Percentiles rank a stretch among this genome's conserved stretches.
Conservation (phyloP, 306 rosid genomes). For the Cajanus cajan region DNA sequence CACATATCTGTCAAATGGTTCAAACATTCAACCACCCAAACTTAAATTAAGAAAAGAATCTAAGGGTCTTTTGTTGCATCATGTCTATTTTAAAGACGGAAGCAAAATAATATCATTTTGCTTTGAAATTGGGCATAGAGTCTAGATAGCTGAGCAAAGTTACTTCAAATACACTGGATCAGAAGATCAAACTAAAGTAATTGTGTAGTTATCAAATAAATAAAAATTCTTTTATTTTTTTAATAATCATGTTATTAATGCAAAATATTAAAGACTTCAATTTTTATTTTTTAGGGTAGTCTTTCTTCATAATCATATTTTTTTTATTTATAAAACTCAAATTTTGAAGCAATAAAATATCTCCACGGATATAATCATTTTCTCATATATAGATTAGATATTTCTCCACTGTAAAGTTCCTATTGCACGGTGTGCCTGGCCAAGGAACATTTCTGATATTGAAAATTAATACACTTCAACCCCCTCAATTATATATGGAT, state of each 20-base stretch:
- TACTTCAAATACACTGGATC: neutral
- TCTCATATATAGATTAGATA: too few species aligned
- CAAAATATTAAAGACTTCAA: too few species aligned
- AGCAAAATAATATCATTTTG: neutral
- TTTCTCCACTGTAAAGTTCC: neutral
- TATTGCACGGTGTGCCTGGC: neutral
- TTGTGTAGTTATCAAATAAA: neutral
- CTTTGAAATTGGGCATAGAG: neutral
- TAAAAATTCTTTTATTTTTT: too few species aligned
- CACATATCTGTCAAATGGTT: conserved; percentile 8
- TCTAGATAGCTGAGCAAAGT: neutral
- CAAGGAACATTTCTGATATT: neutral
- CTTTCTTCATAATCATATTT: too few species aligned
- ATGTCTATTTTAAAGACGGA: neutral
- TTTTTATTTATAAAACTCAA: too few species aligned
- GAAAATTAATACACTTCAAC: neutral
- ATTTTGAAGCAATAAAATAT: too few species aligned
- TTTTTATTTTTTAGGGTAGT: too few species aligned
- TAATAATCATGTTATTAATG: too few species aligned
- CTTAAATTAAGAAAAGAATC: neutral
- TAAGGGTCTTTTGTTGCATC: neutral
- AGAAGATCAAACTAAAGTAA: neutral
- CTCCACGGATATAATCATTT: too few species aligned
- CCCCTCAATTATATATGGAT: neutral
- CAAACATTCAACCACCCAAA: conserved; percentile 1